phyloP scores from a whole-genome alignment of 768 basidiomycete species.

The Psilocybe tampanensis region DNA sequence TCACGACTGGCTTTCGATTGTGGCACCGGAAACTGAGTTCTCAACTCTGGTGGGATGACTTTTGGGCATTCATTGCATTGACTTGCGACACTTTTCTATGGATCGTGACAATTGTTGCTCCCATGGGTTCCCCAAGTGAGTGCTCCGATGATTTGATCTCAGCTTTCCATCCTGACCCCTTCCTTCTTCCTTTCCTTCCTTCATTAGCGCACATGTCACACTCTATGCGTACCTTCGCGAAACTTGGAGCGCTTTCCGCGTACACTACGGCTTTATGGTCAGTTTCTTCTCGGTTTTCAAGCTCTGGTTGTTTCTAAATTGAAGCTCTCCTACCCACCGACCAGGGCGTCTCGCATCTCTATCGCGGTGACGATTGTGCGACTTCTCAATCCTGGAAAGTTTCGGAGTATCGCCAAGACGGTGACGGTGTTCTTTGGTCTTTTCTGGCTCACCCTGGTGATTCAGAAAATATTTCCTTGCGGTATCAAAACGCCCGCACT shows the following conservation, averaged over 20 bases:
- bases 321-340: not conserved
- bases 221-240: not conserved
- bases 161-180: not conserved
- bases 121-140: not conserved
- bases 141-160: not conserved
- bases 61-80: constrained; percentile 26
- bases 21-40: constrained; percentile 21
- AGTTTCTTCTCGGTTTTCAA: not conserved
- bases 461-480: constrained; percentile 20
- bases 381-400: constrained; percentile 14
- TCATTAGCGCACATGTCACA: too few species aligned
- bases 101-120: not conserved
- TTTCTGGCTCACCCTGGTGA: constrained; percentile 8
- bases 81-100: constrained; percentile 9
- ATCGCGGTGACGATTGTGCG: constrained; percentile 26
- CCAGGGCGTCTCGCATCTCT: constrained; percentile 12
- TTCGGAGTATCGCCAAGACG: constrained; percentile 14
- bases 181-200: too few species aligned
- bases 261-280: not conserved
- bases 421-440: constrained; percentile 10
- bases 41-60: constrained; percentile 34
- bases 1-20: constrained; percentile 24
- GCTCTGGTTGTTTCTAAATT: too few species aligned
- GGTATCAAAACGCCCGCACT: not conserved
- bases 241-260: not conserved